Evolutionary conservation across 208 protist species (phyloP).

Genomic region (Crithidia thermophila): DNA sequence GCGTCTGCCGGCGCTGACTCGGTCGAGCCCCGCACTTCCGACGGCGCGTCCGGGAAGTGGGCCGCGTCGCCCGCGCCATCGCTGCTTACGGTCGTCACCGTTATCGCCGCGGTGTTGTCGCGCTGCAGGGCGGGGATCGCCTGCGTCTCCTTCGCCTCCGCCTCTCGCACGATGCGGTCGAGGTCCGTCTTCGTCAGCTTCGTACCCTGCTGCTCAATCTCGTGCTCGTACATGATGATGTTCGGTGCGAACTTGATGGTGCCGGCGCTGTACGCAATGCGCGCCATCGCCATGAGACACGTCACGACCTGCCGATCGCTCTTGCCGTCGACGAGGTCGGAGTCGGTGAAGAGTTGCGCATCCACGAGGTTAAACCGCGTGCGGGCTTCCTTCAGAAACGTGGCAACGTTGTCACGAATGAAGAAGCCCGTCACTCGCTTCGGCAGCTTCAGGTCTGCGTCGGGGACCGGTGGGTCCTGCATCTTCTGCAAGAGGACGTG

Average conservation of each 20-base stretch:
- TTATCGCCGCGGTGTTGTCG: too few relatives aligned
- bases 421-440: slow-evolving; percentile 71
- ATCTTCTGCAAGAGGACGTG: slow-evolving; percentile 74
- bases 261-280: slow-evolving; percentile 56
- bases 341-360: slow-evolving; percentile 73
- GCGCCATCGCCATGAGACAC: slow-evolving; percentile 71
- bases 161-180: slow-evolving; percentile 37
- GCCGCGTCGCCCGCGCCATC: background rate
- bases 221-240: slow-evolving; percentile 63
- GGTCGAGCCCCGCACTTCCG: too few relatives aligned
- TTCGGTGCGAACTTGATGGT: slow-evolving; percentile 36
- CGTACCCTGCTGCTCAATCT: slow-evolving; percentile 49
- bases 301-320: slow-evolving; percentile 78
- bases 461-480: slow-evolving; percentile 47
- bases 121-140: background rate
- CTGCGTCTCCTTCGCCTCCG: slow-evolving; percentile 18
- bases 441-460: slow-evolving; percentile 53
- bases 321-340: slow-evolving; percentile 76
- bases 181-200: slow-evolving; percentile 42
- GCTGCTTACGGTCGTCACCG: background rate
- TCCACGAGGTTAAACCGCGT: slow-evolving; percentile 50
- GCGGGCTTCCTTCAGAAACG: slow-evolving; percentile 50
- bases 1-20: too few relatives aligned
- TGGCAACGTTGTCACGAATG: slow-evolving; percentile 74
- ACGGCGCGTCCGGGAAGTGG: too few relatives aligned